phyloP scores from a whole-genome alignment of 1,284 basidiomycete species.

The Puccinia polysora region DNA sequence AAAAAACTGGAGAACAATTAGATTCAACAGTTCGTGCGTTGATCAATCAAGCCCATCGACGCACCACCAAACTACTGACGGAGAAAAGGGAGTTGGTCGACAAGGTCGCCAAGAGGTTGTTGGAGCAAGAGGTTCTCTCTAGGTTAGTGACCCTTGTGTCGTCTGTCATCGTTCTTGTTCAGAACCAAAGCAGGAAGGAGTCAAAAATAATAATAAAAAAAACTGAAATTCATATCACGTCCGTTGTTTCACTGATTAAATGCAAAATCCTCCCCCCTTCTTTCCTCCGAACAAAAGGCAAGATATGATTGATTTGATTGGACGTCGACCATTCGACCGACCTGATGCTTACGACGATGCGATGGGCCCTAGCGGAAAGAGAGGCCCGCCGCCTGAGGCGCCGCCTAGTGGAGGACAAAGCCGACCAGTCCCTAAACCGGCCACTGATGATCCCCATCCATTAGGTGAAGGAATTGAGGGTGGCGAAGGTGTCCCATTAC shows the following conservation, averaged over 20 bases:
- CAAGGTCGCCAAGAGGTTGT: conserved; percentile 81
- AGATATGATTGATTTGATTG: conserved; percentile 80
- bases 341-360: conserved; percentile 58
- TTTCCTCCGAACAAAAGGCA: too few species aligned
- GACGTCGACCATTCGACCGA: conserved; percentile 73
- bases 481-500: conserved; percentile 29
- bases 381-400: conserved; percentile 15
- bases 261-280: too few species aligned
- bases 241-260: too few species aligned
- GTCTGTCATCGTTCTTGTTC: conserved; percentile 17
- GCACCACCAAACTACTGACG: conserved; percentile 76
- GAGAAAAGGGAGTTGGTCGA: conserved; percentile 83
- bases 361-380: conserved; percentile 28
- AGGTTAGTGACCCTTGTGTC: conserved; percentile 58
- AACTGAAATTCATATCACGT: too few species aligned
- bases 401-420: not conserved
- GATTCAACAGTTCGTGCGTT: conserved; percentile 87
- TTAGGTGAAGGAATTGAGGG: conserved; percentile 39
- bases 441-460: conserved; percentile 24
- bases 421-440: not conserved
- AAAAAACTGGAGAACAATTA: conserved; percentile 90
- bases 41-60: conserved; percentile 79
- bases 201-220: conserved; percentile 43
- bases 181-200: conserved; percentile 52
- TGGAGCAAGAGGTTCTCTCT: conserved; percentile 92